Percentiles rank a stretch among this genome's conserved stretches.
These are phyloP conservation scores for Fusarium sublunatum DNA, from an alignment of 2,329 filamentous ascomycete genomes.

Conservation along the genomic window DNA sequence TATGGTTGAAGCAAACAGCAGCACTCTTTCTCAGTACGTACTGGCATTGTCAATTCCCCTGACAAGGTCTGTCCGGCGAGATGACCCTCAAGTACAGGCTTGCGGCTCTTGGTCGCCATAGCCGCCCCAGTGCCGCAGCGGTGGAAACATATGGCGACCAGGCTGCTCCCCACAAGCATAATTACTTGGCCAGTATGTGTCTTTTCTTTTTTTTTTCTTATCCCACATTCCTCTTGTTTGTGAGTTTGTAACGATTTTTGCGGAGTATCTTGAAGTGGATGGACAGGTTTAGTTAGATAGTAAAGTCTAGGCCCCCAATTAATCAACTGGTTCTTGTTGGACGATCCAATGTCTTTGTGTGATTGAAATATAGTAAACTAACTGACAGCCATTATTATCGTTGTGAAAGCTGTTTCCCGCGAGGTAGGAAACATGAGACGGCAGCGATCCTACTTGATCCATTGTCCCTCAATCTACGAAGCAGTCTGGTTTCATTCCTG, in stretches of 20 bases:
- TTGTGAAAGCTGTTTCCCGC: slow-evolving; percentile 49
- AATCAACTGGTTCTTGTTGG: slow-evolving; percentile 10
- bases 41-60: slow-evolving; percentile 42
- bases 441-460: slow-evolving; percentile 72
- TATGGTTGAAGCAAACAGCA: slow-evolving; percentile 18
- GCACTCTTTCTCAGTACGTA: slow-evolving; percentile 44
- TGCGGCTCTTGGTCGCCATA: slow-evolving; percentile 37
- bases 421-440: slow-evolving; percentile 59
- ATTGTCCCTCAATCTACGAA: slow-evolving; percentile 66
- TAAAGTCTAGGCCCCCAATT: background rate
- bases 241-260: slow-evolving; percentile 33
- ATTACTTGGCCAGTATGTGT: slow-evolving; percentile 41
- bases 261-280: slow-evolving; percentile 12
- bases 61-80: slow-evolving; percentile 42
- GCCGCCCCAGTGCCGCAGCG: slow-evolving; percentile 30
- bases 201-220: slow-evolving; percentile 32
- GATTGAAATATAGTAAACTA: slow-evolving; percentile 38
- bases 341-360: slow-evolving; percentile 23
- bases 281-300: slow-evolving; percentile 11
- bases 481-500: slow-evolving; percentile 21
- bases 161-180: slow-evolving; percentile 26
- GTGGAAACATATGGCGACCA: slow-evolving; percentile 36
- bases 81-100: slow-evolving; percentile 48
- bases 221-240: slow-evolving; percentile 29
- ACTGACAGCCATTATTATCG: slow-evolving; percentile 35